These are phyloP conservation scores for Ilyonectria mors-panacis DNA, from an alignment of 2,329 filamentous ascomycete species.

Conservation along the genomic window DNA sequence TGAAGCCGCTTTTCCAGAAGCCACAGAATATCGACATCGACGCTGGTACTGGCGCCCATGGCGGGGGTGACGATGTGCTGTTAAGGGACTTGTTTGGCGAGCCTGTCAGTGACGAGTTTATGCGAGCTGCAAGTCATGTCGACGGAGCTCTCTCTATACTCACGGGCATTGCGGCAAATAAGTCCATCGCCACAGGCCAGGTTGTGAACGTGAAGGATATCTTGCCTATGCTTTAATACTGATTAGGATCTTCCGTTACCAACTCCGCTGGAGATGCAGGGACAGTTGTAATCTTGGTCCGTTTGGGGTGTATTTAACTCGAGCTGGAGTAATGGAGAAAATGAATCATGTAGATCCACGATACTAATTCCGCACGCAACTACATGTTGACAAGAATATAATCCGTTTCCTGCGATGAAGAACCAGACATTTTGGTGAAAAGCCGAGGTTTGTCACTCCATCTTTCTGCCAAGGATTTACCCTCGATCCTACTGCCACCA, in stretches of 20 bases:
- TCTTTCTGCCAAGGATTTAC: neutral
- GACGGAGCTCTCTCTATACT: slow-evolving; percentile 73
- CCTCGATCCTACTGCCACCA: accelerated
- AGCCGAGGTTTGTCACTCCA: slow-evolving; percentile 24
- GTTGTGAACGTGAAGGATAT: slow-evolving; percentile 70
- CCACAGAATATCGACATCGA: slow-evolving; percentile 68
- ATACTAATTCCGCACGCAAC: neutral
- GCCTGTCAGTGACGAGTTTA: slow-evolving; percentile 65
- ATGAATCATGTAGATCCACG: no score
- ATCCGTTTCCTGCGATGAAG: neutral
- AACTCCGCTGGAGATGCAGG: no score
- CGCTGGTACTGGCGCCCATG: slow-evolving; percentile 69
- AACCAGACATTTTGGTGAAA: accelerated
- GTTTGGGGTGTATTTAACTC: no score
- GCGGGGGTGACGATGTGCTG: slow-evolving; percentile 71
- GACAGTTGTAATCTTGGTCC: no score
- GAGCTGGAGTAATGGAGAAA: no score
- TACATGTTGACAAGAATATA: neutral
- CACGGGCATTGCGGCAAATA: slow-evolving; percentile 72
- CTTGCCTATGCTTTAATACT: slow-evolving; percentile 42
- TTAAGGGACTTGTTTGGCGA: slow-evolving; percentile 72
- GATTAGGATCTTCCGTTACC: no score
- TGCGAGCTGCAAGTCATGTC: slow-evolving; percentile 69
- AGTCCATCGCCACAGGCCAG: slow-evolving; percentile 70
- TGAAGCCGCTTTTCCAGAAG: slow-evolving; percentile 70